Conservation (phyloP, 148 eudicot species). For the Camellia sinensis region DNA sequence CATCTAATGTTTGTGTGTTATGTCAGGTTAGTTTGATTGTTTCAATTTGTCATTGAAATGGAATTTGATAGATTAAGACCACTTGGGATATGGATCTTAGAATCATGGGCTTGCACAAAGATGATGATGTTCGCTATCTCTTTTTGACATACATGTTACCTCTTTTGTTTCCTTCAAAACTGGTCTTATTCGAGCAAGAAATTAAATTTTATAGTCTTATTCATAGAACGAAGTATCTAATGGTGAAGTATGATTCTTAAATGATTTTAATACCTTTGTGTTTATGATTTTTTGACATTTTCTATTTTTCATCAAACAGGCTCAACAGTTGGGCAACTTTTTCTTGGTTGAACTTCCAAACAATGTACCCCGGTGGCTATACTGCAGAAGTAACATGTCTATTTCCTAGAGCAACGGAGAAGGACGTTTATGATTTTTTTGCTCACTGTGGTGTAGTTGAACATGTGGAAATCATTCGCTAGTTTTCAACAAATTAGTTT, state of each 20-base stretch:
- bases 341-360: slow-evolving; percentile 7
- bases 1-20: background rate
- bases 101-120: background rate
- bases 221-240: background rate
- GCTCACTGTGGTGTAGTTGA: slow-evolving; percentile 60
- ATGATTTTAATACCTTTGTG: background rate
- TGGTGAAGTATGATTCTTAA: background rate
- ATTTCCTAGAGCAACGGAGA: slow-evolving; percentile 59
- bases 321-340: background rate
- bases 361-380: slow-evolving; percentile 58
- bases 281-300: background rate
- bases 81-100: background rate
- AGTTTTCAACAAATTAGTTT: background rate
- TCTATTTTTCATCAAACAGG: slow-evolving; percentile 14
- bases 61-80: background rate
- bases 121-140: background rate
- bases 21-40: background rate
- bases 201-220: background rate
- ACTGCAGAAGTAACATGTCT: slow-evolving; percentile 59
- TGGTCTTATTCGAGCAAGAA: background rate
- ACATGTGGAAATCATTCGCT: slow-evolving; percentile 68
- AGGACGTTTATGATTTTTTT: slow-evolving; percentile 62
- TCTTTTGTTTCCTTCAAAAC: background rate
- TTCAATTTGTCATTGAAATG: background rate
- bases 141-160: background rate